Evolutionary conservation across 306 rosid species (phyloP), one percentile per base, ranked within the genome.

Genomic region (Fragaria ananassa): DNA sequence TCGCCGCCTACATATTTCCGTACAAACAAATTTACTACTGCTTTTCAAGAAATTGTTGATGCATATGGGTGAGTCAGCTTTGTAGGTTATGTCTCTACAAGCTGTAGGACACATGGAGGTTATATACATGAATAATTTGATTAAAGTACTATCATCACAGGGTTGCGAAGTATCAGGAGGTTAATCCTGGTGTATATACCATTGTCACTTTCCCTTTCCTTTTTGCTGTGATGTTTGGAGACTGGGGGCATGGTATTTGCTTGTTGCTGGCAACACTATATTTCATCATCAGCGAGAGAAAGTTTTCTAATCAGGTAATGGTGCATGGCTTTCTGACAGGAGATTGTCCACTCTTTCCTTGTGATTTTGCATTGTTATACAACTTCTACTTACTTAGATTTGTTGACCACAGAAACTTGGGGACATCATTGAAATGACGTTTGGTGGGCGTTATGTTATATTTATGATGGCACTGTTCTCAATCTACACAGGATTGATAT

Each of bases 171-270:
- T 92, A 92, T 81, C 91, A 54, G 84, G 97, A 92, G 82, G 91
- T 78, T 75, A 90, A 92, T 81, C 97, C 97, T 0, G 89, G 92
- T 71, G 92, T 90, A 61, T 92, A 81, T 81, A 87, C 93, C 44
- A 80, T 90, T 60, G 54, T 87, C 77, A 93, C 91, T 8, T 93
- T 93, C 82, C 93, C 93, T 31, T 93, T 93, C 88, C 96, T 93
- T 86, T 90, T 93, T 69, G 92, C 93, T 71, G 94, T 93, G 57
- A 89, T 93, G 96, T 93, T 93, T 81, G 92, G 94, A 68, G 96
- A 93, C 78, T 90, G 92, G 96, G 93, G 92, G 58, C 97, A 93
- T 77, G 97, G 97, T 53, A 82, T 89, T 75, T 93, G 97, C 85
- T 84, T 90, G 89, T 82, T 93, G 80, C 83, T 93, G 45, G 96